These are phyloP conservation scores for Diplotaxis tenuifolia DNA, from an alignment of 345 rosid genomes.

Conservation along the genomic window DNA sequence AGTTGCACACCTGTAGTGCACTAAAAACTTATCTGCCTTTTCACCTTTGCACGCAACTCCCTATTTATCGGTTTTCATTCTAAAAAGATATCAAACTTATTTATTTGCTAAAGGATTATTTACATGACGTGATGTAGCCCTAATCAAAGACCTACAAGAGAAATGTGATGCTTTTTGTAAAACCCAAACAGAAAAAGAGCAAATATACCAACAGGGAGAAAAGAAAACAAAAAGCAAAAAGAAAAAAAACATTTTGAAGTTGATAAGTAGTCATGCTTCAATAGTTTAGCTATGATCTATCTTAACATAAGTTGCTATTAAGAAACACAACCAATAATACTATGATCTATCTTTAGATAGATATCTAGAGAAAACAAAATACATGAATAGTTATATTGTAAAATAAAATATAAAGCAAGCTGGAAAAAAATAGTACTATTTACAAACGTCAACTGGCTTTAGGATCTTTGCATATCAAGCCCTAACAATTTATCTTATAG, in stretches of 20 bases:
- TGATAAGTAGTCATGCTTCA: slow-evolving; percentile 6
- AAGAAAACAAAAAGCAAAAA: background rate
- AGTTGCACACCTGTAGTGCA: slow-evolving; percentile 35
- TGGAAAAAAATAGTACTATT: background rate
- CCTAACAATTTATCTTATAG: background rate
- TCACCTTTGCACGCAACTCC: slow-evolving; percentile 37
- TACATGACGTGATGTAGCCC: slow-evolving; percentile 23
- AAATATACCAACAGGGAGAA: background rate
- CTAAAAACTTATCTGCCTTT: slow-evolving; percentile 20
- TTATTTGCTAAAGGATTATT: slow-evolving; percentile 21
- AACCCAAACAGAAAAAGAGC: slow-evolving; percentile 2
- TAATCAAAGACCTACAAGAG: background rate
- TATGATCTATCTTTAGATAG: background rate
- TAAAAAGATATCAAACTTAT: too few species aligned
- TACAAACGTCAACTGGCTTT: background rate
- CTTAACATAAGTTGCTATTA: background rate
- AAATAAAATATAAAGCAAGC: background rate
- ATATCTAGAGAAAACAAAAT: background rate
- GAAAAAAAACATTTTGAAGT: background rate
- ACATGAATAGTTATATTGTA: background rate
- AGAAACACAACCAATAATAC: slow-evolving; percentile 8
- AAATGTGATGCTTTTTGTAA: slow-evolving; percentile 17
- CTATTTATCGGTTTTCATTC: slow-evolving; percentile 19
- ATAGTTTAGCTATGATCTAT: background rate
- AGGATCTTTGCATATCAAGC: background rate